Evolutionary conservation across 2,329 filamentous ascomycete species (phyloP).

Genomic region (Pseudocercospora pini-densiflorae): DNA sequence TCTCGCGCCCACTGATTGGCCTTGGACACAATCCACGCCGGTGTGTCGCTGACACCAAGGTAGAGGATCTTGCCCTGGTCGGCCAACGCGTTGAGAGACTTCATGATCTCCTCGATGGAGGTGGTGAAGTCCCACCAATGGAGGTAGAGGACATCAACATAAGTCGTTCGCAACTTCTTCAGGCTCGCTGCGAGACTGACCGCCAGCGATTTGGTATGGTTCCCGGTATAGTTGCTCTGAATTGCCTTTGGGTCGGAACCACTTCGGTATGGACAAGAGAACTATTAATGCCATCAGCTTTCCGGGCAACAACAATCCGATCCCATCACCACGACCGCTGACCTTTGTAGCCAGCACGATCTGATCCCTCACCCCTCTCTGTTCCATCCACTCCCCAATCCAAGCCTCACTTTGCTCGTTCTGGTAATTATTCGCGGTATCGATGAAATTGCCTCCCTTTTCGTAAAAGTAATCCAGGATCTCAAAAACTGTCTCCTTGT

Average conservation of each 20-base stretch:
- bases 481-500: slow-evolving; percentile 38
- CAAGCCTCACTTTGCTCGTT: slow-evolving; percentile 39
- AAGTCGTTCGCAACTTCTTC: slow-evolving; percentile 65
- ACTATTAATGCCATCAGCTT: slow-evolving; percentile 24
- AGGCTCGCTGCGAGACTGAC: slow-evolving; percentile 48
- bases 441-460: slow-evolving; percentile 44
- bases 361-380: slow-evolving; percentile 60
- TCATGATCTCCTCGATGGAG: slow-evolving; percentile 69
- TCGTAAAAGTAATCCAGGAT: slow-evolving; percentile 41
- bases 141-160: slow-evolving; percentile 62
- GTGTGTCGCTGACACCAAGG: slow-evolving; percentile 66
- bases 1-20: slow-evolving; percentile 61
- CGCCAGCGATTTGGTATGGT: slow-evolving; percentile 65
- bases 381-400: slow-evolving; percentile 37
- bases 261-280: slow-evolving; percentile 33
- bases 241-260: slow-evolving; percentile 36
- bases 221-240: slow-evolving; percentile 60
- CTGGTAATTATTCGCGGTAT: slow-evolving; percentile 49
- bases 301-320: too few species aligned
- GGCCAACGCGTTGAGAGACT: slow-evolving; percentile 66
- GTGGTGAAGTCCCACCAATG: slow-evolving; percentile 36
- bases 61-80: slow-evolving; percentile 67
- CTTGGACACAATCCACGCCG: slow-evolving; percentile 60
- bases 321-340: too few species aligned
- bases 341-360: slow-evolving; percentile 55